Conservation (phyloP, 2,329 filamentous ascomycete genomes). For the Sarocladium oryzae region DNA sequence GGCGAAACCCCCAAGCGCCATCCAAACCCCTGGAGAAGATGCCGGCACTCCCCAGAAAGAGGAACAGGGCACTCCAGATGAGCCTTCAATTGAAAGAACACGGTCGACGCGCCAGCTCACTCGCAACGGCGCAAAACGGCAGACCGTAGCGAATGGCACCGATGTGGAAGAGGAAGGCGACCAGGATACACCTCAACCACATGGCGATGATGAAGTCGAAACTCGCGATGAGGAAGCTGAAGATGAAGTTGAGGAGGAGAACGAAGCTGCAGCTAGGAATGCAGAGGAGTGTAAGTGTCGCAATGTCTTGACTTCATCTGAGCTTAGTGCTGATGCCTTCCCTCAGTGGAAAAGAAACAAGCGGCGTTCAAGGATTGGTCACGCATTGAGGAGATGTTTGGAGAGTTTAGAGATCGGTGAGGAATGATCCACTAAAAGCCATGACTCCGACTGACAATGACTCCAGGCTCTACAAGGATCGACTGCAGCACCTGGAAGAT, state of each 20-base stretch:
- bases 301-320: conserved; percentile 6
- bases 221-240: conserved; percentile 48
- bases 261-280: conserved; percentile 51
- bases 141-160: conserved; percentile 16
- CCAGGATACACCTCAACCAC: conserved; percentile 23
- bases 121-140: conserved; percentile 34
- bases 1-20: neutral
- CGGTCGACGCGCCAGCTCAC: conserved; percentile 33
- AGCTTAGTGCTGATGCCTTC: conserved; percentile 15
- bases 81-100: conserved; percentile 25
- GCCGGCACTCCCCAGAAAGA: conserved; percentile 20
- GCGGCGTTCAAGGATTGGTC: conserved; percentile 73
- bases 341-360: conserved; percentile 67
- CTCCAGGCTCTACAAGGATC: conserved; percentile 76
- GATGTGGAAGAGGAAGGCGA: conserved; percentile 26
- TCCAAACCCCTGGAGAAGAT: conserved; percentile 4
- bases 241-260: conserved; percentile 52
- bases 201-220: conserved; percentile 35
- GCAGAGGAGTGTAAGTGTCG: conserved; percentile 56
- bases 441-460: conserved; percentile 16
- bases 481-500: conserved; percentile 71
- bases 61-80: conserved; percentile 20
- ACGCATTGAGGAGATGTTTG: conserved; percentile 82
- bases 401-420: conserved; percentile 72
- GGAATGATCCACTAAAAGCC: conserved; percentile 19